Base-by-base conservation (phyloP, 768 basidiomycete genomes). In the Rhizopogon vinicolor region DNA sequence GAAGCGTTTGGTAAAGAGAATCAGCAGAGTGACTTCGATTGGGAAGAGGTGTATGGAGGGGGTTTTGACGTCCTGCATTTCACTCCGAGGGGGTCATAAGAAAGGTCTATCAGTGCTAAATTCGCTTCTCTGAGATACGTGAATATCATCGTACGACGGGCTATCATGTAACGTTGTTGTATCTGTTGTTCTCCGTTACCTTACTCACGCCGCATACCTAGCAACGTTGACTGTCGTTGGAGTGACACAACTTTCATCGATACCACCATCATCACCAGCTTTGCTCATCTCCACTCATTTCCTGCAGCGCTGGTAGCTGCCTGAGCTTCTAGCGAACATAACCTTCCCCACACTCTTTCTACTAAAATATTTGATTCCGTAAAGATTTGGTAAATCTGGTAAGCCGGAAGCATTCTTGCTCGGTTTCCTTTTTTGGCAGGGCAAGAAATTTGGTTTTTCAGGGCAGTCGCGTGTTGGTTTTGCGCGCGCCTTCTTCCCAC, bases 1-100 rank as follows among this genome's bases (percentile, higher is more conserved):
- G 64, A 66, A 25, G 86, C 82, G 16, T 91, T 91, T 73, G 89
- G 89, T 31, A 74, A 77, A 55, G 89, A 91, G 74, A 91, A 91
- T 58, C 82, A 86, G 42, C 71, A 76, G 57, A 83, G 77, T 55
- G 75, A 81, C 50, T 91, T 91, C 63, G 78, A 89, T 62, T 90
- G 89, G 89, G 78, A 85, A 4, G 69, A 53, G 25, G 70, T 59
- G 14, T 91, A 91, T 63, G 88, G 88, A 9, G 62, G 69, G 42
- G 89, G 89, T 2, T 90, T 74, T 54, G 85, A 91, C 65, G 85
- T 91, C 3, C 62, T 89, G 55, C 81, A 90, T 75, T 77, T 84
- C 46, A 70, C 58, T 44, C 43, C 58, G 42, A 58, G 58, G 42
- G 57, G 53, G 46, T 51, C 52, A 12, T 71, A 54, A 68, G 42